phyloP scores from a whole-genome alignment of 352 stramenopile genomes.

The Phytophthora sojae region DNA sequence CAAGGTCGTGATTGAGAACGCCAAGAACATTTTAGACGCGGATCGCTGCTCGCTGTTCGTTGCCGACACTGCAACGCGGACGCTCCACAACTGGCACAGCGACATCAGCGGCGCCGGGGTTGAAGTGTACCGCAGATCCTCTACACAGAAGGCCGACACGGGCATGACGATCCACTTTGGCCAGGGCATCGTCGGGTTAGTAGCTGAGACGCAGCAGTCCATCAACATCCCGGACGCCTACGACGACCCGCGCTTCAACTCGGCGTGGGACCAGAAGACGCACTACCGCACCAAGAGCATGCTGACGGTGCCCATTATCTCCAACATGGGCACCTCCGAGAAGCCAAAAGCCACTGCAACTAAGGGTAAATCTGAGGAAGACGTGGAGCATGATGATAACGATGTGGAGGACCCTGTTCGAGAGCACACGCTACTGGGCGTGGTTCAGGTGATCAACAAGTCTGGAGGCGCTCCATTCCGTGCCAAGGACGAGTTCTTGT shows the following conservation, averaged over 20 bases:
- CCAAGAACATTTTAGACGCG: conserved; percentile 76
- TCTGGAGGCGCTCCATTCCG: conserved; percentile 77
- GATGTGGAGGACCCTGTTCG: conserved; percentile 2
- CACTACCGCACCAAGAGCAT: conserved; percentile 88
- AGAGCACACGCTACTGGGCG: conserved; percentile 62
- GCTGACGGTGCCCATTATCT: conserved; percentile 75
- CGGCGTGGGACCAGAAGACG: conserved; percentile 80
- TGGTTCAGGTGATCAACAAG: conserved; percentile 88
- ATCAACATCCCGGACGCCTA: conserved; percentile 85
- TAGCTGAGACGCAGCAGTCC: conserved; percentile 63
- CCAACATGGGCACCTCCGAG: conserved; percentile 40
- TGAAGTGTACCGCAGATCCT: conserved; percentile 47
- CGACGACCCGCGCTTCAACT: conserved; percentile 80
- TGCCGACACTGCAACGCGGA: conserved; percentile 55
- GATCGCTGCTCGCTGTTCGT: conserved; percentile 83
- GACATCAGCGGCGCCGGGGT: conserved; percentile 72
- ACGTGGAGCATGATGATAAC: background rate
- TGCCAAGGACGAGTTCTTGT: conserved; percentile 80
- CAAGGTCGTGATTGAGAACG: conserved; percentile 82
- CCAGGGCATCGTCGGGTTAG: conserved; percentile 75
- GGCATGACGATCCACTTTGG: conserved; percentile 79
- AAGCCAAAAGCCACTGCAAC: background rate
- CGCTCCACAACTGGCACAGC: conserved; percentile 78
- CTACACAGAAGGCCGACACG: conserved; percentile 29
- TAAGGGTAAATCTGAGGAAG: background rate